Percentiles rank a stretch among this genome's conserved stretches.
phyloP scores from a whole-genome alignment of 352 stramenopile genomes.

The Globisporangium radiosum region DNA sequence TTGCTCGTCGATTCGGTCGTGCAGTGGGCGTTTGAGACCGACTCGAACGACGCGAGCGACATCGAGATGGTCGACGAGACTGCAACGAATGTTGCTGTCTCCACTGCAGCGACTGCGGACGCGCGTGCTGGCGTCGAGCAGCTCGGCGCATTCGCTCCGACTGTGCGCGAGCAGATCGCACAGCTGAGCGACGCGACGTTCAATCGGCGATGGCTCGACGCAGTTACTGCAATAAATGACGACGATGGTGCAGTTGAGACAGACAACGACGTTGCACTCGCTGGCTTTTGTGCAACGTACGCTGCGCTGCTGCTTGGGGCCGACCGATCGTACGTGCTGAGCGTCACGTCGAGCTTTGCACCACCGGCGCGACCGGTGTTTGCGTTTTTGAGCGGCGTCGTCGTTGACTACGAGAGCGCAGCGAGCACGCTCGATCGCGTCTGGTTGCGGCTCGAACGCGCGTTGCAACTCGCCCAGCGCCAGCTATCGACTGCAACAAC shows the following conservation, averaged over 20 bases:
- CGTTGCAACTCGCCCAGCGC: conserved; percentile 7
- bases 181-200: conserved; percentile 21
- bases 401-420: conserved; percentile 19
- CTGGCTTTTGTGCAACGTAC: conserved; percentile 30
- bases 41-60: conserved; percentile 11
- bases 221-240: conserved; percentile 3
- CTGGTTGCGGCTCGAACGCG: conserved; percentile 28
- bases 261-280: conserved; percentile 8
- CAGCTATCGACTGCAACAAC: conserved; percentile 3
- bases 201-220: conserved; percentile 26
- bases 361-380: conserved; percentile 36
- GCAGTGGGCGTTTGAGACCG: conserved; percentile 24
- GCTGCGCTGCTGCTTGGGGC: conserved; percentile 33
- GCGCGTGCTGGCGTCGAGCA: background rate
- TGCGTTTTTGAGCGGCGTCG: conserved; percentile 44
- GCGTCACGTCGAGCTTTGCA: conserved; percentile 34
- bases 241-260: conserved; percentile 3
- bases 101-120: conserved; percentile 2
- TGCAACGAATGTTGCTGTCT: too few species aligned
- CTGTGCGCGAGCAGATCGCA: conserved; percentile 13
- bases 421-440: conserved; percentile 22
- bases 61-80: conserved; percentile 26
- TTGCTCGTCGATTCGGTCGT: conserved; percentile 24
- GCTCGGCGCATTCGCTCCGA: conserved; percentile 1
- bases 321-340: conserved; percentile 38